A percentile compares a stretch with the other conserved stretches of the same genome.
Conservation (phyloP, 805 yeast species). For the Tetrapisispora nanseiensis region DNA sequence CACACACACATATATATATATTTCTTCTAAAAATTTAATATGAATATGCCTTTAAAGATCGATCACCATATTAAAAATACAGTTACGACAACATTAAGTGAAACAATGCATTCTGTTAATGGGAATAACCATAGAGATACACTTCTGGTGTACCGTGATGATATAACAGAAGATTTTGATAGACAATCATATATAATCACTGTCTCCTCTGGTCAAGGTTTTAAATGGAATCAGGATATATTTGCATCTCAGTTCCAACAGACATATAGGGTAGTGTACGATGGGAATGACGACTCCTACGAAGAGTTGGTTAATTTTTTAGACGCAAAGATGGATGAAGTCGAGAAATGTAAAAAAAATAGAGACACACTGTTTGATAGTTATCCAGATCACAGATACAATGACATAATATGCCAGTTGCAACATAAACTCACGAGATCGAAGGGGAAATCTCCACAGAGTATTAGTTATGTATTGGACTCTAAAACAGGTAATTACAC, state of each 20-base stretch:
- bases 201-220: slow-evolving; percentile 55
- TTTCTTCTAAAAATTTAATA: too few species aligned
- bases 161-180: background rate
- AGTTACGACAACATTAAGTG: too few species aligned
- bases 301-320: slow-evolving; percentile 4
- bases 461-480: slow-evolving; percentile 21
- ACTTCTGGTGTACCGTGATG: background rate
- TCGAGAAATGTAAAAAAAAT: background rate
- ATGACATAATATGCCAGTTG: background rate
- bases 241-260: slow-evolving; percentile 68
- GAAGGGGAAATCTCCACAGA: slow-evolving; percentile 21
- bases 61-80: too few species aligned
- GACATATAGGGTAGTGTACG: slow-evolving; percentile 32
- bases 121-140: background rate
- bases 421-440: slow-evolving; percentile 9
- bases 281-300: slow-evolving; percentile 21
- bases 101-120: too few species aligned
- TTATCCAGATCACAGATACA: too few species aligned
- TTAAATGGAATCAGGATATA: slow-evolving; percentile 65
- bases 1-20: too few species aligned
- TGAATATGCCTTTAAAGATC: too few species aligned
- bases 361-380: background rate
- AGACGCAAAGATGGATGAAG: background rate
- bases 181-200: slow-evolving; percentile 10
- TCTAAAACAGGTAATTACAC: slow-evolving; percentile 20